These are phyloP conservation scores for Platanthera guangdongensis DNA, from an alignment of 106 monocot species.

Conservation along the genomic window DNA sequence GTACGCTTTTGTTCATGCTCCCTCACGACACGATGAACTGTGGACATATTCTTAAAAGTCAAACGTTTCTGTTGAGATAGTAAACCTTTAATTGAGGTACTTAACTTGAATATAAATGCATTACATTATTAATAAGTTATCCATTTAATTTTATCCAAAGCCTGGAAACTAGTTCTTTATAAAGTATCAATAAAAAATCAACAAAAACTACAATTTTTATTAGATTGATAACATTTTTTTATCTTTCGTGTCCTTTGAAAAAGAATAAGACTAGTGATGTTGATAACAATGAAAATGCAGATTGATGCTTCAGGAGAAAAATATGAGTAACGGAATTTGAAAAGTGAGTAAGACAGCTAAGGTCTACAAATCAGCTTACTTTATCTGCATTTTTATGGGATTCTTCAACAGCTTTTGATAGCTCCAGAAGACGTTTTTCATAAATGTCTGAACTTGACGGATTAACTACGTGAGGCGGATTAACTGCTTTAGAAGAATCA, in stretches of 20 bases:
- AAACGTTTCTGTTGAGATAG: too few species aligned
- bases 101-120: too few species aligned
- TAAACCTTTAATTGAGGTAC: too few species aligned
- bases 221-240: not conserved
- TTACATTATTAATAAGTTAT: too few species aligned
- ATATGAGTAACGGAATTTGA: not conserved
- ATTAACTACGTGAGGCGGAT: conserved; percentile 26
- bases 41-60: not conserved
- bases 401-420: conserved; percentile 76
- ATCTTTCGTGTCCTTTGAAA: not conserved
- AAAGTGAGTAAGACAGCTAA: not conserved
- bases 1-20: too few species aligned
- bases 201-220: not conserved
- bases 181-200: not conserved
- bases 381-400: conserved; percentile 69
- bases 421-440: conserved; percentile 67
- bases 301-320: not conserved
- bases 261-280: not conserved
- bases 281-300: not conserved
- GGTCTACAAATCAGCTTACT: conserved; percentile 27
- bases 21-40: too few species aligned
- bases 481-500: conserved; percentile 44
- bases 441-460: conserved; percentile 39
- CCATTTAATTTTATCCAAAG: too few species aligned
- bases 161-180: too few species aligned